A percentile compares a stretch with the other conserved stretches of the same genome.
phyloP scores from a whole-genome alignment of 345 rosid genomes.

The Combretum micranthum region DNA sequence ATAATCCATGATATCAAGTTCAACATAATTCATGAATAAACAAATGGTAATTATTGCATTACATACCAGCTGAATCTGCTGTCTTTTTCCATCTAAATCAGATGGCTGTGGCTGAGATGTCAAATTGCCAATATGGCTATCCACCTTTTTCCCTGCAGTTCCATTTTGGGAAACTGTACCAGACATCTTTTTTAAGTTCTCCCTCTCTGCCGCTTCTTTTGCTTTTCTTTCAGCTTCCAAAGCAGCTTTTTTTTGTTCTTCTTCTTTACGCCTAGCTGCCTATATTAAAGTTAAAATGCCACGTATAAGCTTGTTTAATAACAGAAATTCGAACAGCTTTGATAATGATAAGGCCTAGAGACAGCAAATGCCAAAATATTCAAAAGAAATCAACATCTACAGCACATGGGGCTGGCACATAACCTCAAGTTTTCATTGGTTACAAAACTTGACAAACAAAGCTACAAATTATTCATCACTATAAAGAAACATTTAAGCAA shows the following conservation, averaged over 20 bases:
- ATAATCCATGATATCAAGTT: too few relatives aligned
- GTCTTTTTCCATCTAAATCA: constrained; percentile 20
- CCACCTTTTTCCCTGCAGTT: constrained; percentile 10
- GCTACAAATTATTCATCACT: too few relatives aligned
- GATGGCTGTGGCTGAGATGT: constrained; percentile 24
- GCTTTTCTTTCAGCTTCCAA: constrained; percentile 65
- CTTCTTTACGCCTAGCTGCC: constrained; percentile 59
- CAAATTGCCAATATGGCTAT: background rate
- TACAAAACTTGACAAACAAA: too few relatives aligned
- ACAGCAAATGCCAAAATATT: too few relatives aligned
- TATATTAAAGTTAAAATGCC: background rate
- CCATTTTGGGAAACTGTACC: constrained; percentile 21
- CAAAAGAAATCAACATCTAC: too few relatives aligned
- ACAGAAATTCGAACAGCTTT: background rate
- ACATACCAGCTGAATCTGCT: constrained; percentile 31
- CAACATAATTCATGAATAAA: too few relatives aligned
- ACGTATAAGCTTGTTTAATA: background rate
- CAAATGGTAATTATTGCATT: background rate
- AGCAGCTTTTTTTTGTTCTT: constrained; percentile 62
- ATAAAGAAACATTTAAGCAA: too few relatives aligned
- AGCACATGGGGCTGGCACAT: too few relatives aligned
- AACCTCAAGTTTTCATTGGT: too few relatives aligned
- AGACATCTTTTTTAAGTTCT: constrained; percentile 25
- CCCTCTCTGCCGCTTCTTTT: constrained; percentile 54
- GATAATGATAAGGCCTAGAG: background rate